Base-by-base conservation (phyloP, 768 basidiomycete genomes). In the Candolleomyces efflorescens region DNA sequence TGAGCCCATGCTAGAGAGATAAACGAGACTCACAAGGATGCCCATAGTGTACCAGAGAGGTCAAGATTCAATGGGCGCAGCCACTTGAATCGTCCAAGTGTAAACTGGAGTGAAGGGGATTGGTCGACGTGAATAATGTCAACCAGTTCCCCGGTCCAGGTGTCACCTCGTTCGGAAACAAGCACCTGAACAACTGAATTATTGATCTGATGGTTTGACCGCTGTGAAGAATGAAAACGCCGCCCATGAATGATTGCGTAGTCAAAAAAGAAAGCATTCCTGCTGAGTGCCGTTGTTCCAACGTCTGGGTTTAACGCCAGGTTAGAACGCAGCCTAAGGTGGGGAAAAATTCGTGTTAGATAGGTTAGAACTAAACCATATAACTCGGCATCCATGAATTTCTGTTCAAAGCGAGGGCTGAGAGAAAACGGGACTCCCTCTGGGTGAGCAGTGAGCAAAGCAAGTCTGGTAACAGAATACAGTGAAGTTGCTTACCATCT, bases 401-500 rank as follows among this genome's bases (percentile, higher is more conserved):
- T 32, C 32, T 32, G 32, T 32, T 32, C 32, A 5, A 32, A 32
- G 32, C 32, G 32, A 32, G 32, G 32, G 32, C 32, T 32, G 2
- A 32, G 5, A 2, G 32, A 2, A 32, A 32, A 32, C 11, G 32
- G 11, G 11, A 32, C 5, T 2, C 2, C 32, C 32, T 32, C 32
- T 32, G 32, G 3, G 27, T 11, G 1, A 32, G 11, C 6, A 32
- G 32, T 32, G 7, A 32, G 32, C 5, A 32, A 32, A 32, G 5
- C 32, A 32, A 32, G 32, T 5, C 11, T 32, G 1, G 11, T n/a
- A 32, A 7, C 11, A 2, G 11, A 32, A 11, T 7, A 32, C 2
- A 5, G 32, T 5, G 2, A 5, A 32, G 2, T 7, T 1, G 23
- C 43, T 11, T 60, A 65, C 68, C 64, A 46, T 69, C 64, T 46